phyloP scores from a whole-genome alignment of 176 grass and related monocot genomes.

The sorghum (Sorghum bicolor) region Sorghum_bicolor_NCBIv3 NC_012874.2:4077001-4077500 shows the following conservation, averaged over 20 bases:
- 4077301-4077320: slow-evolving; percentile 57
- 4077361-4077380: slow-evolving; percentile 50
- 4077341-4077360: slow-evolving; percentile 67
- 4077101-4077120: neutral
- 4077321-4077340: slow-evolving; percentile 71
- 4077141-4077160: neutral
- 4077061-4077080: neutral
- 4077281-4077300: slow-evolving; percentile 48
- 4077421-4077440: slow-evolving; percentile 64
- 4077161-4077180: neutral
- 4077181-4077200: neutral
- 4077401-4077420: slow-evolving; percentile 67
- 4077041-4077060: neutral
- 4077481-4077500: slow-evolving; percentile 55
- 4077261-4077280: slow-evolving; percentile 61
- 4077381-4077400: slow-evolving; percentile 80
- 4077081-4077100: neutral
- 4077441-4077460: slow-evolving; percentile 47
- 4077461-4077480: slow-evolving; percentile 45
- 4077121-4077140: neutral
- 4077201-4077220: neutral
- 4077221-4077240: slow-evolving; percentile 34
- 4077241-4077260: slow-evolving; percentile 54
- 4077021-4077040: neutral
- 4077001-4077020: no score